phyloP scores from a whole-genome alignment of 495 filamentous ascomycete species.

The Podospora appendiculata region DNA sequence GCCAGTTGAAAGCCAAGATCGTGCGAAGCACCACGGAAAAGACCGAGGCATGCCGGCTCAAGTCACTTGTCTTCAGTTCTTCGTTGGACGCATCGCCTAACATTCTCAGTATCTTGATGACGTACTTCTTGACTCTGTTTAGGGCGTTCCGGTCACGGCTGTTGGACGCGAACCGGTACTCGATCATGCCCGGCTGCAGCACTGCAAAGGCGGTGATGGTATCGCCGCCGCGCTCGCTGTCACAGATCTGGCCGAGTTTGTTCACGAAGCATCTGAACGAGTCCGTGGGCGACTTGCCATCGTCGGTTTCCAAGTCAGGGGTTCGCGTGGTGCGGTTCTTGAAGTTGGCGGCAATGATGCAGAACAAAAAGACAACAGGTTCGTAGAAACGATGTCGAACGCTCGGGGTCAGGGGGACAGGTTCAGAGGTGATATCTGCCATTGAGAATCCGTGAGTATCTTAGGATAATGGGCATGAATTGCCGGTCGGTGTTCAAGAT shows the following conservation, averaged over 20 bases:
- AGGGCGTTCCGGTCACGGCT: neutral
- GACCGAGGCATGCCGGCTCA: neutral
- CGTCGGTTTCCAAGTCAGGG: conserved; percentile 7
- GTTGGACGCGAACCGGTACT: conserved; percentile 15
- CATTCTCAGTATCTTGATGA: neutral
- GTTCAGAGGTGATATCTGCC: neutral
- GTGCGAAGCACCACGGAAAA: neutral
- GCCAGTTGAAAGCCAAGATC: conserved; percentile 11
- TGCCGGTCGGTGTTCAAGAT: neutral
- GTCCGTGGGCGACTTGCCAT: conserved; percentile 1
- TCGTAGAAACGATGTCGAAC: conserved; percentile 16
- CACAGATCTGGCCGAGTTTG: conserved; percentile 21
- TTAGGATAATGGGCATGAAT: neutral
- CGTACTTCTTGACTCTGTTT: neutral
- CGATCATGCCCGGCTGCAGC: conserved; percentile 8
- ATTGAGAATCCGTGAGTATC: neutral
- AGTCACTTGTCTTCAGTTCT: neutral
- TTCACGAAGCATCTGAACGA: conserved; percentile 16
- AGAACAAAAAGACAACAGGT: conserved; percentile 7
- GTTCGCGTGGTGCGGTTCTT: neutral
- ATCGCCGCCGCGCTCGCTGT: conserved; percentile 5
- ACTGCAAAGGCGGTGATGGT: conserved; percentile 16
- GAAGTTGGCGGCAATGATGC: conserved; percentile 2
- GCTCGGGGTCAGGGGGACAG: conserved; percentile 1
- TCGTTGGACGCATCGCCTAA: neutral